Evolutionary conservation across 2,329 filamentous ascomycete genomes (phyloP), one percentile per base, ranked within the genome.

Genomic region (Aureobasidium subglaciale): DNA sequence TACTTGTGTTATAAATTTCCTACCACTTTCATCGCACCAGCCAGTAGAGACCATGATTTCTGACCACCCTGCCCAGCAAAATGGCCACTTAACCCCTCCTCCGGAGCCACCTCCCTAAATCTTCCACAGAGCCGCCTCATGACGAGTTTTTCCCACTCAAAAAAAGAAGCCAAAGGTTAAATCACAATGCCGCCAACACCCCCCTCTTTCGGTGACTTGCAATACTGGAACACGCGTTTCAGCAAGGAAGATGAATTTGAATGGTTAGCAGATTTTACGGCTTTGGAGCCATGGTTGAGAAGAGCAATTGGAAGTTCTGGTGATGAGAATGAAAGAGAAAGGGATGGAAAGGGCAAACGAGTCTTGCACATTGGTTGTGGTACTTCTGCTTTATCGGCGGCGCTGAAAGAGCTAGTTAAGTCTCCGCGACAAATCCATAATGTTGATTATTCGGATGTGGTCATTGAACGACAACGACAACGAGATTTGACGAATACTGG

Each of bases 311-410:
- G 16, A 8, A 24, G 8, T n/a, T 22, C 27, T 34, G 42, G 16
- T 15, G n/a, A 15, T 8, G 27, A 11, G 11, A 20, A 32, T 13
- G 27, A 15, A 2, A 30, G 16, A 6, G 4, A 30, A 30, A 13
- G 8, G 13, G 29, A 4, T 30, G 29, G 29, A 8, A 30, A 30
- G 13, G 2, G 29, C 6, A 34, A 24, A 3, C 48, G 30, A 30
- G 5, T 54, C 9, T 29, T 43, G 38, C 50, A 54, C n/a, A 42
- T 54, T 5, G 50, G 50, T 7, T 54, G 50, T 16, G 50, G 50
- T 9, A 34, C 37, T 16, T 54, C 50, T 13, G 15, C 16, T 2
- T 5, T 54, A 4, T 54, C 50, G 13, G 22, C 10, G 2, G 35
- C 40, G 5, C 10, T 52, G 18, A n/a, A 16, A 6, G 7, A 11